A percentile compares a stretch with the other conserved stretches of the same genome.
phyloP scores from a whole-genome alignment of 1,284 basidiomycete species.

The Marasmius oreades region DNA sequence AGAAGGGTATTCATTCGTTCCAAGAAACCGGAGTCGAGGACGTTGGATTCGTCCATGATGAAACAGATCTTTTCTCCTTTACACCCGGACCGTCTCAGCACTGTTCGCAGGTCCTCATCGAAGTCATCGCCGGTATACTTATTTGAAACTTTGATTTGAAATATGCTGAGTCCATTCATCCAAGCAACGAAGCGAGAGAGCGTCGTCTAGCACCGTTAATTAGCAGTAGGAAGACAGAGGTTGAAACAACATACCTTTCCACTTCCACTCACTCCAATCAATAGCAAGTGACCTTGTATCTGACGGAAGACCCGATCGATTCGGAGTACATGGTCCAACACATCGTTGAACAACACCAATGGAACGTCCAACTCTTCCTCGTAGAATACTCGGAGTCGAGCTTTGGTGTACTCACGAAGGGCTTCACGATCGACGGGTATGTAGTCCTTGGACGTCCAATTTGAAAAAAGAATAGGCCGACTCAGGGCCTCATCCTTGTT shows the following conservation, averaged over 20 bases:
- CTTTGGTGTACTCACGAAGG: conserved; percentile 95
- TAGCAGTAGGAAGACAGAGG: conserved; percentile 8
- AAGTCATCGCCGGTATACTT: conserved; percentile 98
- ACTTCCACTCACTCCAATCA: conserved; percentile 97
- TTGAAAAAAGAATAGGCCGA: conserved; percentile 95
- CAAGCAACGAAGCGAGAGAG: conserved; percentile 98
- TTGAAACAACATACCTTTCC: conserved; percentile 72
- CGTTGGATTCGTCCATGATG: conserved; percentile 99
- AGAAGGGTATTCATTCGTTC: conserved; percentile 99
- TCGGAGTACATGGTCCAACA: conserved; percentile 93
- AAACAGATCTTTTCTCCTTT: conserved; percentile 99
- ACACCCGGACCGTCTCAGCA: conserved; percentile 92
- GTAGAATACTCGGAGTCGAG: conserved; percentile 91
- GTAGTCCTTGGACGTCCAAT: conserved; percentile 99
- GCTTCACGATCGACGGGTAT: conserved; percentile 92
- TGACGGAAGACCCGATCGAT: conserved; percentile 99
- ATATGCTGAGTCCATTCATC: conserved; percentile 99
- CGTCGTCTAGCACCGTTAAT: conserved; percentile 67
- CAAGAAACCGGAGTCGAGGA: conserved; percentile 96
- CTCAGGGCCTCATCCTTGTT: conserved; percentile 78
- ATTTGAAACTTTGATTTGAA: conserved; percentile 98
- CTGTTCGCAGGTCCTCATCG: conserved; percentile 93
- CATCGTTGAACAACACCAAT: conserved; percentile 98
- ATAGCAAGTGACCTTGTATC: conserved; percentile 91
- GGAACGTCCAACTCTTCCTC: conserved; percentile 98